Evolutionary conservation across 345 rosid species (phyloP), one percentile per base, ranked within the genome.

Genomic region (Trapa bicornis): DNA sequence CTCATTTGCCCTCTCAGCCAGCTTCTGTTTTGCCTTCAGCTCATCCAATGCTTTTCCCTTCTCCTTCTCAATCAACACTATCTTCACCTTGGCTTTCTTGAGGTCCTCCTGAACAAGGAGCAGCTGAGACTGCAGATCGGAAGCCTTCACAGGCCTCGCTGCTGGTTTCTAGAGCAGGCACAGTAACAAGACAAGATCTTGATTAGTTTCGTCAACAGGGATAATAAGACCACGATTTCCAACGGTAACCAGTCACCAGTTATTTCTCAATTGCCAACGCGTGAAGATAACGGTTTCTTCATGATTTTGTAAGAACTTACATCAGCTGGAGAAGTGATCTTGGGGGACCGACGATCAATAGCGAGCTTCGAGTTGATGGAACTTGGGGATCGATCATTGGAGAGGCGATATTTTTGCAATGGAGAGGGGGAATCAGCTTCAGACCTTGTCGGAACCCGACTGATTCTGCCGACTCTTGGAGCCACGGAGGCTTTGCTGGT

Each of bases 41-140:
- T 91, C 90, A 41, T 81, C 86, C 53, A 89, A 52, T n/a, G 91
- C 89, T 67, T 79, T 84, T 36, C 75, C 80, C 75, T 91, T 94
- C 66, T 91, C 99, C 71, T 89, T 86, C 82, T 87, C 96, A 64
- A 89, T 72, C 60, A 78, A 71, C 43, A 74, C 67, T 41, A 91
- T 78, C 72, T 79, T 75, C 76, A 89, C 96, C 72, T 83, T 94
- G 0, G 99, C 88, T 79, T 85, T 87, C 89, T 91, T 94, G 22
- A 91, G 76, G 75, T 94, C 99, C 73, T 94, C 97, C 85, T 85
- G 91, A 61, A 83, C 78, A 58, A 65, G 79, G 79, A 53, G 80
- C 85, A 89, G 73, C 54, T 92, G 97, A 10, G 81, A 73, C 77
- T 84, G 89, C 36, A 88, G 60, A 52, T 89, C 97, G 0, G 84